Evolutionary conservation across 306 rosid genomes (phyloP).

Genomic region (Pterocarpus santalinus): DNA sequence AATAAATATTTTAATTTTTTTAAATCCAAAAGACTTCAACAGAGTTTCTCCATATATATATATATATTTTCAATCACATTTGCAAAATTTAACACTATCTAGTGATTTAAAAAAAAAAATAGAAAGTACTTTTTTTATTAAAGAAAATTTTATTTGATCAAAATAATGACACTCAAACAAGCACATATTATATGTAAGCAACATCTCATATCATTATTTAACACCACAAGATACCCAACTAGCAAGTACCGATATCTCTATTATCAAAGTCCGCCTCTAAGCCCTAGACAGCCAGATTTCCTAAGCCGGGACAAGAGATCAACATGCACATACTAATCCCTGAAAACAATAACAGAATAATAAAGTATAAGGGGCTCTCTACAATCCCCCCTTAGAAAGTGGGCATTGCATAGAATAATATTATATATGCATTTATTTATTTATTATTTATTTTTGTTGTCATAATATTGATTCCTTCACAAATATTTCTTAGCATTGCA

Average conservation of each 20-base stretch:
- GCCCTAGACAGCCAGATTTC: slow-evolving; percentile 15
- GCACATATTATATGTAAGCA: too few relatives aligned
- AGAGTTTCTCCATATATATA: too few relatives aligned
- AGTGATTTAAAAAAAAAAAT: too few relatives aligned
- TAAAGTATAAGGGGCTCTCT: background rate
- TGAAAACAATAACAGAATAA: background rate
- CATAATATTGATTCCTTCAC: background rate
- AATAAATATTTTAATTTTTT: too few relatives aligned
- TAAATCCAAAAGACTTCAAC: too few relatives aligned
- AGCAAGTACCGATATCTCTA: slow-evolving; percentile 6
- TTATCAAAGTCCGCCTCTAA: slow-evolving; percentile 29
- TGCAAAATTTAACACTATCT: too few relatives aligned
- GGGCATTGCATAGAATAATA: background rate
- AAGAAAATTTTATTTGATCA: too few relatives aligned
- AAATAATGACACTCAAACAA: too few relatives aligned
- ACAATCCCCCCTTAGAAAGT: background rate
- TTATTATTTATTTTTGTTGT: background rate
- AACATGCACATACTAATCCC: slow-evolving; percentile 24
- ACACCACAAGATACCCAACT: slow-evolving; percentile 23
- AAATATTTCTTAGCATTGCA: slow-evolving; percentile 1
- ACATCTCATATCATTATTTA: background rate
- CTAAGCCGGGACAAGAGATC: slow-evolving; percentile 17
- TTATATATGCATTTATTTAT: too few relatives aligned
- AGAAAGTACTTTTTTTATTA: too few relatives aligned
- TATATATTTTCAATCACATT: too few relatives aligned